Evolutionary conservation across 2,329 filamentous ascomycete species (phyloP).

Genomic region (Neopestalotiopsis clavispora): DNA sequence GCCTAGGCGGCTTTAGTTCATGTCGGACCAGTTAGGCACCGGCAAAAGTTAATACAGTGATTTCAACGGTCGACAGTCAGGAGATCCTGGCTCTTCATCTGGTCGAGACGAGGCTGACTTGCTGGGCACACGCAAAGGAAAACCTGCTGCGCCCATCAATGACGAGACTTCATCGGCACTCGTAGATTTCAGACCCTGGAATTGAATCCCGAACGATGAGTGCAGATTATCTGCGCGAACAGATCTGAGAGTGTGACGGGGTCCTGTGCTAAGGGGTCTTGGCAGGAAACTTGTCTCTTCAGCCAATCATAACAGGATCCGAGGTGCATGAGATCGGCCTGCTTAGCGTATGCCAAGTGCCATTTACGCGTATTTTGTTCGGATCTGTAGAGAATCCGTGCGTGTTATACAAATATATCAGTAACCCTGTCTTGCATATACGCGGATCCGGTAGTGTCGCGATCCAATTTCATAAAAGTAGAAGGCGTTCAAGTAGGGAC

Average conservation of each 20-base stretch:
- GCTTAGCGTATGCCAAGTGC: background rate
- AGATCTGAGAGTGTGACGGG: background rate
- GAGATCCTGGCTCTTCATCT: background rate
- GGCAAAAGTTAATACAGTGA: background rate
- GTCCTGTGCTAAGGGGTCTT: background rate
- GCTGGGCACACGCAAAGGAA: background rate
- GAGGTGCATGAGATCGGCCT: conserved; percentile 1
- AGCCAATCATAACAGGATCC: background rate
- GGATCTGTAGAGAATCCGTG: background rate
- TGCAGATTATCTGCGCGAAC: background rate
- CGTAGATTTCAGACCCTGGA: background rate
- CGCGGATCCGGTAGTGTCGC: background rate
- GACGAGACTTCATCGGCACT: background rate
- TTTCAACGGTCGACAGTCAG: background rate
- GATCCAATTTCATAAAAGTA: background rate
- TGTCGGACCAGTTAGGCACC: background rate
- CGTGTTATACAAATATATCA: background rate
- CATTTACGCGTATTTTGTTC: background rate
- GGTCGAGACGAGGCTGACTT: background rate
- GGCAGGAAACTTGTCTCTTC: background rate
- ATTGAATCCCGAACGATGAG: background rate
- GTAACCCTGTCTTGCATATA: background rate
- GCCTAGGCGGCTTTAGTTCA: background rate
- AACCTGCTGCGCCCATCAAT: background rate
- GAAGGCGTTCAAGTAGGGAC: too few species aligned